phyloP scores from a whole-genome alignment of 768 basidiomycete genomes.

The Naganishia vishniacii region DNA sequence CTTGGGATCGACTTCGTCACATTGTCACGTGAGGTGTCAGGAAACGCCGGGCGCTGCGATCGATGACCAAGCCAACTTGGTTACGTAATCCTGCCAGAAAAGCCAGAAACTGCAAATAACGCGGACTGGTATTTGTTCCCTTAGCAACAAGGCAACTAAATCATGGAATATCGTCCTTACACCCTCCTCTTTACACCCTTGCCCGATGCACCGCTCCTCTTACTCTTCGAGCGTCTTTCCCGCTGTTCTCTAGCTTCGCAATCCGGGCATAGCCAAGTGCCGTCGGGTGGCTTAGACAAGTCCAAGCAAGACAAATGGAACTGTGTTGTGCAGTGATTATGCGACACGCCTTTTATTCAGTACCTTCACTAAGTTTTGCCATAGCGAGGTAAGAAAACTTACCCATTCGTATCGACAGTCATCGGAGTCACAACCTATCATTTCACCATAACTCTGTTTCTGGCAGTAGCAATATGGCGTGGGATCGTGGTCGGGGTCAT shows the following conservation, averaged over 20 bases:
- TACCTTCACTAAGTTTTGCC: neutral
- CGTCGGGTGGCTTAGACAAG: constrained; percentile 57
- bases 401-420: constrained; percentile 51
- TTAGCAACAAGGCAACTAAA: too few relatives aligned
- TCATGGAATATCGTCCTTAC: too few relatives aligned
- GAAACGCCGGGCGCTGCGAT: neutral
- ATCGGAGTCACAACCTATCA: constrained; percentile 50
- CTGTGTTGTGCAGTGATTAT: constrained; percentile 43
- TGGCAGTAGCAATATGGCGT: constrained; percentile 43
- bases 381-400: constrained; percentile 31
- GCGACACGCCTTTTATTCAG: neutral
- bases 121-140: too few relatives aligned
- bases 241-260: constrained; percentile 51
- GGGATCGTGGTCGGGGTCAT: constrained; percentile 38
- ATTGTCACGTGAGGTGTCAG: neutral
- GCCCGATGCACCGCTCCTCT: neutral
- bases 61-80: neutral
- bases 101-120: too few relatives aligned
- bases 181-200: neutral
- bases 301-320: constrained; percentile 63
- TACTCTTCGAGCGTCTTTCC: constrained; percentile 23
- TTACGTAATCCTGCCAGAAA: neutral
- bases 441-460: constrained; percentile 48
- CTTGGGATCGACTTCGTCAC: neutral
- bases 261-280: constrained; percentile 59